These are phyloP conservation scores for Kuraishia capsulata DNA, from an alignment of 805 yeast genomes.

Conservation along the genomic window DNA sequence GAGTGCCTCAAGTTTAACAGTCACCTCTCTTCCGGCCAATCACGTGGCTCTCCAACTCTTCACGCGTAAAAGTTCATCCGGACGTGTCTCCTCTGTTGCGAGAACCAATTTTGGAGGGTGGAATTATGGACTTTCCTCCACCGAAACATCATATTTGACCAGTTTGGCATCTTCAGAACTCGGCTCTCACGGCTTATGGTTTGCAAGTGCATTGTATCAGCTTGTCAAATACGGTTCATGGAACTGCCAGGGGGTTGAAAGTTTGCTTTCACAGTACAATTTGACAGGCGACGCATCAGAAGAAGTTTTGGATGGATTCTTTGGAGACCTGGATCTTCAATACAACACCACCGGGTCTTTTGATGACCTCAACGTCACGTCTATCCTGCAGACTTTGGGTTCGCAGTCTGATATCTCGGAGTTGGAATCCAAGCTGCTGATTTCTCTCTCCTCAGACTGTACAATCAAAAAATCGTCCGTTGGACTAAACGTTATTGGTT, in stretches of 20 bases:
- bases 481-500: neutral
- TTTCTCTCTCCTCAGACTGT: slow-evolving; percentile 2
- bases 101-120: too few relatives aligned
- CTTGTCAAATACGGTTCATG: slow-evolving; percentile 15
- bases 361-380: neutral
- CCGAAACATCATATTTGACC: neutral
- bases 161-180: neutral
- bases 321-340: neutral
- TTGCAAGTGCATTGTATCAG: neutral
- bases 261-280: slow-evolving; percentile 16
- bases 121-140: neutral
- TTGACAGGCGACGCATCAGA: slow-evolving; percentile 8
- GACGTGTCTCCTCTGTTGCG: too few relatives aligned
- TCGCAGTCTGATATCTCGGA: slow-evolving; percentile 2
- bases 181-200: neutral
- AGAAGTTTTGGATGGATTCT: neutral
- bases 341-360: too few relatives aligned
- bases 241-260: slow-evolving; percentile 15
- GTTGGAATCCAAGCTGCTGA: slow-evolving; percentile 10
- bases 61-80: too few relatives aligned
- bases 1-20: too few relatives aligned
- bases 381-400: neutral
- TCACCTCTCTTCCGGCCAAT: too few relatives aligned
- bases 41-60: too few relatives aligned
- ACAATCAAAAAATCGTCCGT: neutral